Evolutionary conservation across 352 stramenopile genomes (phyloP).

Genomic region (Phytophthora colocasiae): DNA sequence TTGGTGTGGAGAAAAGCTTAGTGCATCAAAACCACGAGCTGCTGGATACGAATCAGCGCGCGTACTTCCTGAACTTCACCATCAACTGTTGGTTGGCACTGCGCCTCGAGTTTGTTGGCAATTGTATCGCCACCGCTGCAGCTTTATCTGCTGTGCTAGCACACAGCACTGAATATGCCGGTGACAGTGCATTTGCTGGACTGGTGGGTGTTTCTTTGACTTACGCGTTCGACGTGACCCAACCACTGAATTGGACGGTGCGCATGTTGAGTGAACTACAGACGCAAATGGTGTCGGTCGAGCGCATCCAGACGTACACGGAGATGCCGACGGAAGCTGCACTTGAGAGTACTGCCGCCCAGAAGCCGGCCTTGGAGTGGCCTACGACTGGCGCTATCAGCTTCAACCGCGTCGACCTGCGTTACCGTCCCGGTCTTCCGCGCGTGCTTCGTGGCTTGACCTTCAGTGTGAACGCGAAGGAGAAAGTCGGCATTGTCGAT

Average conservation of each 20-base stretch:
- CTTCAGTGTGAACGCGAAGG: background rate
- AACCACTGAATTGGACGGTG: slow-evolving; percentile 20
- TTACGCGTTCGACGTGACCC: slow-evolving; percentile 30
- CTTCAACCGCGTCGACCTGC: background rate
- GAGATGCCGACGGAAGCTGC: background rate
- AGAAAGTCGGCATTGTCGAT: background rate
- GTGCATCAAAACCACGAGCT: slow-evolving; percentile 14
- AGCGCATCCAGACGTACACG: background rate
- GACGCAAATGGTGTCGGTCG: slow-evolving; percentile 1
- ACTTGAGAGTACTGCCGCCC: background rate
- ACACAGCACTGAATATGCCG: slow-evolving; percentile 54
- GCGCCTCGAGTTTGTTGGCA: slow-evolving; percentile 23
- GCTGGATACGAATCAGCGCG: slow-evolving; percentile 83
- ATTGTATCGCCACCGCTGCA: slow-evolving; percentile 68
- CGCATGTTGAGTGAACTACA: slow-evolving; percentile 26
- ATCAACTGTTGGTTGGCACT: slow-evolving; percentile 62
- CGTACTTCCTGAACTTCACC: slow-evolving; percentile 74
- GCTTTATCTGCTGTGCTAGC: slow-evolving; percentile 69
- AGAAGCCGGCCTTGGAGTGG: background rate
- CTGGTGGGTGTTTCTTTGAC: slow-evolving; percentile 40
- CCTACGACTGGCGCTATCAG: background rate
- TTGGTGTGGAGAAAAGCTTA: slow-evolving; percentile 38
- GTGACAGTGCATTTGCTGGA: slow-evolving; percentile 33
- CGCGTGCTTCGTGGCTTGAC: background rate
- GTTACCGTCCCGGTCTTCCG: background rate